phyloP scores from a whole-genome alignment of 176 grass and related monocot genomes.

The Aechmea fasciata region DNA sequence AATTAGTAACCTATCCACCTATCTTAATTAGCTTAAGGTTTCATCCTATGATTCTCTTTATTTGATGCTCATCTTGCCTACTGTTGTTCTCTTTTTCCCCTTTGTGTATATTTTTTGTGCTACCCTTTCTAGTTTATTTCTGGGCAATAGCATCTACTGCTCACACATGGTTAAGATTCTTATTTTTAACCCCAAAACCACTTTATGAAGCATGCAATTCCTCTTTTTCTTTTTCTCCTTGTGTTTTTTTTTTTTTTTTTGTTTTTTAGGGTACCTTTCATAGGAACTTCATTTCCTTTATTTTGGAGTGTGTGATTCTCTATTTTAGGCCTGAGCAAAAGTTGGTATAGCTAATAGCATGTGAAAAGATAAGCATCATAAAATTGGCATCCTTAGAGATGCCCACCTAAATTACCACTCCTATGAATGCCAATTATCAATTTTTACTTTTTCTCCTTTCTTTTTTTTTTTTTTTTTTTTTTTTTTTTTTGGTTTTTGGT shows the following conservation, averaged over 20 bases:
- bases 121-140: conserved; percentile 10
- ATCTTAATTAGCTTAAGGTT: conserved; percentile 1
- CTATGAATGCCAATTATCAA: too few species aligned
- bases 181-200: conserved; percentile 34
- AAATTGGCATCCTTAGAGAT: not conserved
- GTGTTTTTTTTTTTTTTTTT: conserved; percentile 18
- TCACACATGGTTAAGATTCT: conserved; percentile 31
- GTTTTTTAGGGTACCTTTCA: conserved; percentile 11
- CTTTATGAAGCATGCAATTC: conserved; percentile 22
- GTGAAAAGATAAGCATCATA: not conserved
- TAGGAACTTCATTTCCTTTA: conserved; percentile 7
- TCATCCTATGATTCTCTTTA: not conserved
- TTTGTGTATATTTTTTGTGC: not conserved
- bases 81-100: not conserved
- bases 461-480: not conserved
- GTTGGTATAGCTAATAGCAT: not conserved
- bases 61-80: not conserved
- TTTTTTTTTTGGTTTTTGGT: conserved; percentile 20
- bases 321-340: not conserved
- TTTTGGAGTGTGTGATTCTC: conserved; percentile 11
- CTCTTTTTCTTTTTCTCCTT: conserved; percentile 9
- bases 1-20: conserved; percentile 6
- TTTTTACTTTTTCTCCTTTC: conserved; percentile 16
- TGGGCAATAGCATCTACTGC: not conserved
- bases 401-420: not conserved